A percentile compares a stretch with the other conserved stretches of the same genome.
These are phyloP conservation scores for Lipomyces orientalis DNA, from an alignment of 805 yeast species.

Conservation along the genomic window DNA sequence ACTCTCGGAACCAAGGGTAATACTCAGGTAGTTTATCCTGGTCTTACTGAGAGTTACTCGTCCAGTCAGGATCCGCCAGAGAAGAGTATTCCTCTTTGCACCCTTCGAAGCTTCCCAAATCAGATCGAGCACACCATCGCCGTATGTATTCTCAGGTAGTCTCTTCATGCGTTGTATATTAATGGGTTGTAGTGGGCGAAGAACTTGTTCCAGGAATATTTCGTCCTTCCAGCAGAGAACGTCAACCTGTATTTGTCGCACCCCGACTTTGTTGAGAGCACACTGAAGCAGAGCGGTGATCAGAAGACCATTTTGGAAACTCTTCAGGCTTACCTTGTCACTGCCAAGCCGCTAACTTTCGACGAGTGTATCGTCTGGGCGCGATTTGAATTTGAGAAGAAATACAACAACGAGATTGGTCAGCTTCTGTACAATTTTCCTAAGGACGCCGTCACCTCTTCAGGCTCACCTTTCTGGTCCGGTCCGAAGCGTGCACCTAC, in stretches of 20 bases:
- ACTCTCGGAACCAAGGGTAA: conserved; percentile 98
- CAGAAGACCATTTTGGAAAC: conserved; percentile 84
- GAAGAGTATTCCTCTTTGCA: conserved; percentile 95
- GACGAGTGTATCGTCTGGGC: conserved; percentile 98
- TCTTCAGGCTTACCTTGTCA: conserved; percentile 69
- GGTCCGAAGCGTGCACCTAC: conserved; percentile 97
- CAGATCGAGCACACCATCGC: conserved; percentile 99
- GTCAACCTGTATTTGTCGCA: conserved; percentile 89
- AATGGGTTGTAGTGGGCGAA: conserved; percentile 73
- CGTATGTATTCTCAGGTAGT: conserved; percentile 1
- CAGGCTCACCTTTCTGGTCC: conserved; percentile 95
- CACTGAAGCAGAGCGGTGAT: conserved; percentile 90
- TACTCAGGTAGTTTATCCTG: conserved; percentile 94
- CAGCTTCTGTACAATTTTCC: conserved; percentile 96
- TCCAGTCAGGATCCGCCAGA: conserved; percentile 99
- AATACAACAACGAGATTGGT: conserved; percentile 81
- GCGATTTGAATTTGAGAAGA: conserved; percentile 81
- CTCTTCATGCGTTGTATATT: not conserved
- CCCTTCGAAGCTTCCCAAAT: conserved; percentile 95
- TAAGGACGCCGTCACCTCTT: conserved; percentile 84
- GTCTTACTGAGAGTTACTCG: conserved; percentile 92
- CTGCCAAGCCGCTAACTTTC: conserved; percentile 82
- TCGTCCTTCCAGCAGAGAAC: conserved; percentile 88
- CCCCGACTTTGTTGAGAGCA: conserved; percentile 89
- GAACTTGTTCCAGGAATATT: conserved; percentile 88